Conservation (phyloP, 441 rosid genomes). For the Codiaeum variegatum region DNA sequence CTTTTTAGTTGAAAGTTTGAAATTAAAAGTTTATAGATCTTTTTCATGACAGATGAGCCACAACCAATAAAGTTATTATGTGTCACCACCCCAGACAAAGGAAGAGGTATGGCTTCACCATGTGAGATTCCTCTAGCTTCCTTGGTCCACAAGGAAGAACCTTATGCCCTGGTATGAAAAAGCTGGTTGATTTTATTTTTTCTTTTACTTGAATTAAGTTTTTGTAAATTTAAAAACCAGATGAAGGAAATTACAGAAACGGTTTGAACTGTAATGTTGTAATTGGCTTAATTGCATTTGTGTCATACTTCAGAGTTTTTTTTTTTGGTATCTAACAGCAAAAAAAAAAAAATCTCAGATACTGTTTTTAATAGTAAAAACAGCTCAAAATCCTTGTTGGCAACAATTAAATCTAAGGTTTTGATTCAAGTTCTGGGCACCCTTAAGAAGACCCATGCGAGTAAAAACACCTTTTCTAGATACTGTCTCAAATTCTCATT, state of each 20-base stretch:
- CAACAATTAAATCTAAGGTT: no score
- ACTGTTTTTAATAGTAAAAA: no score
- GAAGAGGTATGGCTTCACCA: conserved; percentile 68
- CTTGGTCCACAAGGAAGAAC: conserved; percentile 71
- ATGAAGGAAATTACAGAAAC: neutral
- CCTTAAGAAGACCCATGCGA: no score
- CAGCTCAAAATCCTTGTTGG: no score
- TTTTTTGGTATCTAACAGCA: no score
- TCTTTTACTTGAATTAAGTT: neutral
- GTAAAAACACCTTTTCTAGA: no score
- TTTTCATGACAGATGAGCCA: conserved; percentile 41
- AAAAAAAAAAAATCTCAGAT: no score
- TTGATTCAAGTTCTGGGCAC: no score
- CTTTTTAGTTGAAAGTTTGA: conserved; percentile 2
- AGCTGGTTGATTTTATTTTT: neutral
- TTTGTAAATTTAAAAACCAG: neutral
- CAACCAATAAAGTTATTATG: conserved; percentile 36
- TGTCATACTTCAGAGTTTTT: no score
- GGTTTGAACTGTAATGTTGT: neutral
- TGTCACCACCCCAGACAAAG: conserved; percentile 59
- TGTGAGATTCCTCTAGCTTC: conserved; percentile 63
- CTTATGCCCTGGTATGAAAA: conserved; percentile 58
- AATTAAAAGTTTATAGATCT: conserved; percentile 3
- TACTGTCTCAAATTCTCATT: no score
- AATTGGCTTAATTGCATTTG: neutral